Base-by-base conservation (phyloP, 768 basidiomycete genomes). In the Russula foetens region DNA sequence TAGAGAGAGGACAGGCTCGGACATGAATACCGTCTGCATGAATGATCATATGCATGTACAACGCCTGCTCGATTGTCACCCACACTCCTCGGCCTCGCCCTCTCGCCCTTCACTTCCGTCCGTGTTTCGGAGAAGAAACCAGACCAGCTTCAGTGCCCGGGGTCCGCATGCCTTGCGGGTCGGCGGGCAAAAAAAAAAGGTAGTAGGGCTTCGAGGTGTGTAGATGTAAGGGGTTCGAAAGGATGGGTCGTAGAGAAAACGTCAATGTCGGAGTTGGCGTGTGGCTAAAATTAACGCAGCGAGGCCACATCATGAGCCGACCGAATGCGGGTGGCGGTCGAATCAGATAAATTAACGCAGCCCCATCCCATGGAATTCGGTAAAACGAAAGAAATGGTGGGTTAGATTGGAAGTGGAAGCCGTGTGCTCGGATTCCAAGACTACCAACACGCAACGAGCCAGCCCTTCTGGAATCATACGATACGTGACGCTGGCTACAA, bases 401-500 rank as follows among this genome's bases (percentile, higher is more conserved):
- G 38, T 48, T 5, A 12, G 31, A 33, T 33, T 4, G 35, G 14
- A 38, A 39, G 21, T 35, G 24, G 9, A 52, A 45, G 57, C 45
- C 44, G 23, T 26, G 46, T 54, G 21, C 47, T 56, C 26, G 24
- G 26, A 56, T 33, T 45, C 53, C 14, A 26, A 48, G 43, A 31
- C 31, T 33, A 48, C 19, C 24, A 24, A 41, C 46, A 39, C 29
- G 12, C 41, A 41, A n/a, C 26, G 9, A 14, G n/a, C 29, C 24
- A 47, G 3, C 26, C 35, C 15, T 29, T n/a, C n/a, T n/a, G n/a
- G n/a, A 35, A 2, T 12, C 35, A 35, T 35, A 35, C 4, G 14
- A 12, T 35, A 35, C 35, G 14, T 35, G 11, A 19, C 41, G 17
- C 33, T 29, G 7, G 44, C 24, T 67, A 68, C 7, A 75, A 62